Evolutionary conservation across 2,329 filamentous ascomycete genomes (phyloP), one percentile per base, ranked within the genome.

Genomic region (Cadophora sp.): DNA sequence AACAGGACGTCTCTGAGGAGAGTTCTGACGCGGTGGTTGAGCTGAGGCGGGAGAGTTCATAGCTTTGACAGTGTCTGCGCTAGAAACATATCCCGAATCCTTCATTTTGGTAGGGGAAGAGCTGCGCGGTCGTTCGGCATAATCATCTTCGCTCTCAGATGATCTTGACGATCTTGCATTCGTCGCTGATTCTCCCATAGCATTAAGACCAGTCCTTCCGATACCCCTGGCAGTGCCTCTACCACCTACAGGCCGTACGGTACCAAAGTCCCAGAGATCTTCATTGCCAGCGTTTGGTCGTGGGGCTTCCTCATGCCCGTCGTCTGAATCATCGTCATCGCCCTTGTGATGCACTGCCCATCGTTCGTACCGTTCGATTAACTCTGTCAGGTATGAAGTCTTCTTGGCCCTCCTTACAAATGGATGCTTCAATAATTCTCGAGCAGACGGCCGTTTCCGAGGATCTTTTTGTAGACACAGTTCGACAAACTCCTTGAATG

Each of bases 241-340:
- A 64, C 90, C 88, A 37, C 86, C 87, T n/a, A 91, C 89, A 6
- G 97, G 90, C 66, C 94, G 87, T 63, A 99, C 93, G 0, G 96
- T 99, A 53, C 96, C 96, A 82, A 99, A 99, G 79, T 99, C 96
- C 96, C 96, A 99, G 77, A 98, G 88, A 79, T 98, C 96, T 78
- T 97, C 93, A 70, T 91, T 86, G 8, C 87, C 82, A 22, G 81
- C 82, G 71, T 83, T 81, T n/a, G 81, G 79, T 71, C 79, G 75
- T 62, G 78, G 75, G 56, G 80, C 76, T 66, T 84, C 80, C 59
- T 84, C 79, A 24, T 82, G 81, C 14, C 84, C 81, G 58, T 87
- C 85, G 46, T 87, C 84, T 9, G 83, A 84, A 26, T 92, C 89
- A 29, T 87, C 85, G 8, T 93, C 91, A 1, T 92, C 88, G 16